Base-by-base conservation (phyloP, 1,139 yeast genomes). In the Geotrichum bryndzae region DNA sequence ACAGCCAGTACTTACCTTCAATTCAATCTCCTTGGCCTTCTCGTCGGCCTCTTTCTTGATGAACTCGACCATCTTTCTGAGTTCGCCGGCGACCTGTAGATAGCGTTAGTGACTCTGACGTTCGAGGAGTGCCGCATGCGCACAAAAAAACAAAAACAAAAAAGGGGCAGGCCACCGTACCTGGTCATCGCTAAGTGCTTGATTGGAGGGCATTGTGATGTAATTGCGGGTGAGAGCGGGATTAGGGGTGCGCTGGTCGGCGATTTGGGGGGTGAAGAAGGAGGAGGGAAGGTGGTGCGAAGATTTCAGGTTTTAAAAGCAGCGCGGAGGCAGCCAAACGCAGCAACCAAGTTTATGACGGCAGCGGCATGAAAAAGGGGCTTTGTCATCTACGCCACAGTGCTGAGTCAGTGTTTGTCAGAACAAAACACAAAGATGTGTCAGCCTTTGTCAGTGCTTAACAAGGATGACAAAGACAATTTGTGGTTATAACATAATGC, bases 41-140 rank as follows among this genome's bases (percentile, higher is more conserved):
- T 95, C 99, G 72, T 92, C 96, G 50, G 99, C 99, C 80, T 95
- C 99, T 84, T 92, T 92, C 80, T 88, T 90, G 82, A 95, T 95
- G 86, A 94, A 95, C 75, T 96, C 94, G 76, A 94, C 96, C 97
- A 95, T 94, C 82, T 94, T 94, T 77, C 87, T 86, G 77, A 94
- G 90, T 81, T 94, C 99, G 69, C 91, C 90, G 73, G 88, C 91
- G 70, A 41, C 48, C 48, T 41, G 48, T 41, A 15, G 48, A 41
- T 41, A 41, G 18, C 48, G 22, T 41, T 41, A 41, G 48, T 41
- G 18, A n/a, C 22, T 41, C 48, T 41, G 23, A 1, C 7, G 22
- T 18, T 4, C n/a, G 1, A 6, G 7, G 22, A 2, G 22, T n/a
- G n/a, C 23, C 48, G 22, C 3, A 22, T 48, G 10, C 33, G 33